Percentiles rank a stretch among this genome's conserved stretches.
These are phyloP conservation scores for Paramecium biaurelia DNA, from an alignment of 73 alveolate genomes.

Conservation along the genomic window DNA sequence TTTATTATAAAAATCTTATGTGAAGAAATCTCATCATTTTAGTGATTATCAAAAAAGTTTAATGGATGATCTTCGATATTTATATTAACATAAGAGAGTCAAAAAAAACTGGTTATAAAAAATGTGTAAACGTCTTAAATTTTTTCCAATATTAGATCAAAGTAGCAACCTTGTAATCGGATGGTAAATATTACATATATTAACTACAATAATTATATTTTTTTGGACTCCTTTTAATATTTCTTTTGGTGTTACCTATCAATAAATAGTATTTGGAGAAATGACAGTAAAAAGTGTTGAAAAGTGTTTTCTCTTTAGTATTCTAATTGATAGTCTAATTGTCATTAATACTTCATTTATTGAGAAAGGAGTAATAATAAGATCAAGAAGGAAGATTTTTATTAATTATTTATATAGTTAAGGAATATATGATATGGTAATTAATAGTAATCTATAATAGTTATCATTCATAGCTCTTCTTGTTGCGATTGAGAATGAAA, in stretches of 20 bases:
- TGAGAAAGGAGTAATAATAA: conserved; percentile 69
- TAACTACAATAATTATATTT: background rate
- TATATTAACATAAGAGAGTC: background rate
- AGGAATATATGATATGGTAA: conserved; percentile 63
- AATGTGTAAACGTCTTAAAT: background rate
- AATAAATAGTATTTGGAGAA: background rate
- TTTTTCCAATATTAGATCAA: background rate
- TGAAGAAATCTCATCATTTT: background rate
- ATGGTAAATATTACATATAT: background rate
- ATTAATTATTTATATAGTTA: conserved; percentile 69
- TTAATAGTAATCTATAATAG: conserved; percentile 56
- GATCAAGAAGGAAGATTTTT: conserved; percentile 68
- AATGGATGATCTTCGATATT: conserved; percentile 32
- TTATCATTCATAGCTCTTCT: background rate
- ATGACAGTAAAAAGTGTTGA: background rate
- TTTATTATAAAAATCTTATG: background rate
- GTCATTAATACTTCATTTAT: conserved; percentile 74
- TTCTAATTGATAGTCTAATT: conserved; percentile 63
- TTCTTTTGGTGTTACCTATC: background rate
- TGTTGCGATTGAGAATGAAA: conserved; percentile 13
- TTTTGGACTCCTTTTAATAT: conserved; percentile 16
- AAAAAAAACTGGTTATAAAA: background rate
- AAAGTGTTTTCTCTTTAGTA: background rate
- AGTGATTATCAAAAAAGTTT: background rate
- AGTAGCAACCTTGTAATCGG: background rate